A percentile compares a stretch with the other conserved stretches of the same genome.
phyloP scores from a whole-genome alignment of 2,329 filamentous ascomycete genomes.

The Sporothrix pseudoabietina region DNA sequence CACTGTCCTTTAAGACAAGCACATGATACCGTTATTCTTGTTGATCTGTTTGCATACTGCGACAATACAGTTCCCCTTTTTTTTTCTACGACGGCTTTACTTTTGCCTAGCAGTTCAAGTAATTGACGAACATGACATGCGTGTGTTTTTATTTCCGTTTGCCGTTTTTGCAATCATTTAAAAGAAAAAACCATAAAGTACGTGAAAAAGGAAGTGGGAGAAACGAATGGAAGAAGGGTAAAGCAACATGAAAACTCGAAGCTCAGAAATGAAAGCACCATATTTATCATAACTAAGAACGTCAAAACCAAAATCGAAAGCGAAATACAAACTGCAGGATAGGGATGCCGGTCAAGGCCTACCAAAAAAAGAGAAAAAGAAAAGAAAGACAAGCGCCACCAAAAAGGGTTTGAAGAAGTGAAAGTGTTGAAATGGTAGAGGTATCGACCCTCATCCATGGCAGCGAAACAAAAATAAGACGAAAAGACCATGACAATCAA shows the following conservation, averaged over 20 bases:
- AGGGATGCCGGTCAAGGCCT: neutral
- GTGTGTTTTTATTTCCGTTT: conserved; percentile 11
- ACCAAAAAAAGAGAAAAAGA: neutral
- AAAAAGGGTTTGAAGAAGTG: conserved; percentile 18
- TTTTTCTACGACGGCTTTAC: neutral
- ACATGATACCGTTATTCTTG: neutral
- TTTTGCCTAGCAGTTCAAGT: neutral
- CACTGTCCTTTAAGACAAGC: neutral
- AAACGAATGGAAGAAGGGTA: neutral
- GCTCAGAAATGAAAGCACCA: conserved; percentile 3
- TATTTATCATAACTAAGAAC: neutral
- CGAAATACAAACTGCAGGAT: neutral
- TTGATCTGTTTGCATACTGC: neutral
- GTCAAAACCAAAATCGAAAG: neutral
- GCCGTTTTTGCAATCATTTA: neutral
- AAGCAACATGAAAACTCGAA: neutral
- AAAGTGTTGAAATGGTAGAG: neutral
- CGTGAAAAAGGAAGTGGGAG: neutral
- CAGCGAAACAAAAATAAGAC: neutral
- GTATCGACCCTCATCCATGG: neutral
- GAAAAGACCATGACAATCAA: neutral
- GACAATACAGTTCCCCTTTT: neutral
- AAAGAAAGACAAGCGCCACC: neutral
- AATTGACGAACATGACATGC: conserved; percentile 5
- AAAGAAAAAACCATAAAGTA: conserved; percentile 2